A percentile compares a stretch with the other conserved stretches of the same genome.
These are phyloP conservation scores for Pseudogymnoascus sp. DNA, from an alignment of 2,329 filamentous ascomycete species.

Conservation along the genomic window DNA sequence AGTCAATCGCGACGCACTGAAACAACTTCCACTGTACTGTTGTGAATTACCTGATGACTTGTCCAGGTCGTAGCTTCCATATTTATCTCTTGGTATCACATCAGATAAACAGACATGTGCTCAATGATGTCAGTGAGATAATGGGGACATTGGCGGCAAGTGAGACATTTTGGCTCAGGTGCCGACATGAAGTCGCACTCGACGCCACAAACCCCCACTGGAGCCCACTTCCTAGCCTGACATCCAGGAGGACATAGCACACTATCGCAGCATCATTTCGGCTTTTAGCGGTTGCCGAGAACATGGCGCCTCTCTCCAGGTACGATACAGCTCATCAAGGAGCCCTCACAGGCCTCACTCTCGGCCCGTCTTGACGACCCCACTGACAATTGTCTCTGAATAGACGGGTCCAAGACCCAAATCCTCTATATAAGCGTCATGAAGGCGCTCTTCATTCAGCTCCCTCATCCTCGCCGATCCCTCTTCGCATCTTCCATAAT, in stretches of 20 bases:
- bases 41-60: not conserved
- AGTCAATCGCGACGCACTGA: not conserved
- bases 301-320: not conserved
- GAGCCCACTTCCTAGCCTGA: not conserved
- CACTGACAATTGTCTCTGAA: slow-evolving; percentile 4
- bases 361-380: slow-evolving; percentile 6
- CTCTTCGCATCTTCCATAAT: slow-evolving; percentile 12
- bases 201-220: not conserved
- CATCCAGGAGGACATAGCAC: not conserved
- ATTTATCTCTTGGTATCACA: not conserved
- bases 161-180: slow-evolving; percentile 8
- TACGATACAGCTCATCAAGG: not conserved
- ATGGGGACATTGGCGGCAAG: not conserved
- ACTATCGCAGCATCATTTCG: not conserved
- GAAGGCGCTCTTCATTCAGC: slow-evolving; percentile 12
- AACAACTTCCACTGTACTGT: not conserved
- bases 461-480: slow-evolving; percentile 18
- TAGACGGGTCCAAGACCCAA: not conserved
- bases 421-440: not conserved
- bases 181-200: not conserved
- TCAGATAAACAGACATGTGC: not conserved
- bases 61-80: not conserved
- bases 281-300: not conserved
- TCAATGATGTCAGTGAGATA: not conserved
- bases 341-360: not conserved